Conservation (phyloP, 139 green algal species). For the Pedinophyceae sp. region DNA sequence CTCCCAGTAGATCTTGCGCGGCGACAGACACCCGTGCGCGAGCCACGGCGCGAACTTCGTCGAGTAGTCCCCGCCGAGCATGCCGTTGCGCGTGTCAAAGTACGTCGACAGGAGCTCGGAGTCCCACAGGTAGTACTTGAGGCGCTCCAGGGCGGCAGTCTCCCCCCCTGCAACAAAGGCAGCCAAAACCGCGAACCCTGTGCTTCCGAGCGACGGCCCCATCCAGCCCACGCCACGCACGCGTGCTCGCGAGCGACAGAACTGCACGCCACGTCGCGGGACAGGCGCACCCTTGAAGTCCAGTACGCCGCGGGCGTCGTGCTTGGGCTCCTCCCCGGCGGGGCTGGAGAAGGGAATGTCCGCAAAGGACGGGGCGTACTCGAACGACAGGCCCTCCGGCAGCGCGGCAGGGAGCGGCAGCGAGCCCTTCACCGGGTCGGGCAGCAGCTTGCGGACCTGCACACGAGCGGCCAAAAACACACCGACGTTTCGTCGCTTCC, state of each 20-base stretch:
- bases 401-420: conserved; percentile 35
- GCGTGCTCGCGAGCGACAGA: too few species aligned
- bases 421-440: conserved; percentile 21
- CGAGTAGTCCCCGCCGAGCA: conserved; percentile 83
- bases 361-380: conserved; percentile 11
- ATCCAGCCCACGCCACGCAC: background rate
- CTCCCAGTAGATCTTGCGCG: conserved; percentile 48
- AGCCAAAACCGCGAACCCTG: background rate
- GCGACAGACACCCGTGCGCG: conserved; percentile 74
- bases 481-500: background rate
- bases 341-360: conserved; percentile 15
- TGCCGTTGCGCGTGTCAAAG: conserved; percentile 75
- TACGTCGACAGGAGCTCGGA: conserved; percentile 41
- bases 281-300: too few species aligned
- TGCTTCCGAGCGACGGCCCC: background rate
- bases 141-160: conserved; percentile 54
- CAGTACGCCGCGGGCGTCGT: conserved; percentile 36
- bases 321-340: background rate
- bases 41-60: conserved; percentile 90
- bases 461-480: conserved; percentile 23
- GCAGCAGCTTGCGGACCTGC: conserved; percentile 28
- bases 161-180: conserved; percentile 56
- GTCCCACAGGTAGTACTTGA: conserved; percentile 92
- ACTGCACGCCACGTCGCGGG: too few species aligned
- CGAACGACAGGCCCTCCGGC: background rate